Evolutionary conservation across 192 early-diverging fungal species (phyloP), one percentile per base, ranked within the genome.

Genomic region (Phycomyces nitens): DNA sequence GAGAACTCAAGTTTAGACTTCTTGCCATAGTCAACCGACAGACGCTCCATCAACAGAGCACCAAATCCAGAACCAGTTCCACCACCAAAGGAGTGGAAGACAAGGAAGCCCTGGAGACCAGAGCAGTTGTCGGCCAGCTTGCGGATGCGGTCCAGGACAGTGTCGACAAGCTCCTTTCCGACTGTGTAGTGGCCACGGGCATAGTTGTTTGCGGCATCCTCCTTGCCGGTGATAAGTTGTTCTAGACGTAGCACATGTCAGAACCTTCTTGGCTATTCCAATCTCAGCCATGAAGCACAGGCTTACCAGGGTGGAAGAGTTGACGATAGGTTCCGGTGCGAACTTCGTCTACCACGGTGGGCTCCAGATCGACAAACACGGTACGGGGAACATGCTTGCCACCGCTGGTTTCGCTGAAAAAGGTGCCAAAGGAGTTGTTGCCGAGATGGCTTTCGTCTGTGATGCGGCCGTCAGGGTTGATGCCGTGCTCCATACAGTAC

Each of bases 141-240:
- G 72, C 96, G 89, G 72, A 99, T 89, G 71, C 93, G 92, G 80
- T 99, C 96, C 52, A 99, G 81, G 50, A 96, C 94, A 53, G 81
- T 75, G 80, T 97, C 94, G 53, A 99, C 92, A 66, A 97, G 89
- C 76, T 97, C 96, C 85, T 99, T 99, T 68, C 95, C 96, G 68
- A 97, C 92, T 56, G 96, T 99, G 84, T 97, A 99, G 79, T 99
- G 95, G 67, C 96, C 96, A 83, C 95, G 94, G 55, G 95, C 96
- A 75, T 99, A 98, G 91, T 99, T 99, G 85, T 99, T 97, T 72
- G 96, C 96, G 10, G 96, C 96, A 74, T 99, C 96, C 80, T 99
- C 96, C 88, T 99, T 99, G 72, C 97, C 97, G 67, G 93, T 94
- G 79, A 99, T 98, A 70, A 99, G 82, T 88, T 99, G 95, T 75